These are phyloP conservation scores for Chlamydomonas reinhardtii DNA, from an alignment of 163 green algal species.

Conservation along the genomic window DNA sequence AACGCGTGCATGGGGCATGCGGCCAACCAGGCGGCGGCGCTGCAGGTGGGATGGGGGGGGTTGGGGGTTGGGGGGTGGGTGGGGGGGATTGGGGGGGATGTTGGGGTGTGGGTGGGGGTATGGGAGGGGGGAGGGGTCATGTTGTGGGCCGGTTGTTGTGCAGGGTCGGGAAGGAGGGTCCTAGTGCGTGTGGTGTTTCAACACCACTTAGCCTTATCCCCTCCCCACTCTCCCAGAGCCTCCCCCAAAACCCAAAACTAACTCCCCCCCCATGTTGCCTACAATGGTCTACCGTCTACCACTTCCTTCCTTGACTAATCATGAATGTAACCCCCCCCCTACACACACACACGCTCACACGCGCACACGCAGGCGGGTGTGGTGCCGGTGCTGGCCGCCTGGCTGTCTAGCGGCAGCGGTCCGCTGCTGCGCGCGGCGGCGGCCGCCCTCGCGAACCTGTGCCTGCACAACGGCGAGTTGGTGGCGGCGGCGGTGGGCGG, in stretches of 20 bases:
- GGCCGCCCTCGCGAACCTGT: not conserved
- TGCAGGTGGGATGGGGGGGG: not conserved
- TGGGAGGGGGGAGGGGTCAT: no score
- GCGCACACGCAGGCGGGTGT: not conserved
- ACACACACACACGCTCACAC: no score
- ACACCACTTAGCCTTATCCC: no score
- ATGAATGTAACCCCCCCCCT: not conserved
- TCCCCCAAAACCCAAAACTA: no score
- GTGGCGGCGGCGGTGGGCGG: not conserved
- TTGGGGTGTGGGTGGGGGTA: not conserved
- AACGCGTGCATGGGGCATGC: slow-evolving; percentile 15
- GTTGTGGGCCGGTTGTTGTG: no score
- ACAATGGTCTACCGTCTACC: no score
- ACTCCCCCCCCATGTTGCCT: no score
- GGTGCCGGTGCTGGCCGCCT: slow-evolving; percentile 23
- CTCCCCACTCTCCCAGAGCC: no score
- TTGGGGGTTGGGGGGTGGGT: not conserved
- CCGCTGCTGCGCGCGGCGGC: slow-evolving; percentile 4
- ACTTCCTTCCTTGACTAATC: no score
- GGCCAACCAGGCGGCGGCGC: slow-evolving; percentile 18
- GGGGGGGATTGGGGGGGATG: not conserved
- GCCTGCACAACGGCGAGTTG: not conserved
- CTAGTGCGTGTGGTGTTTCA: no score
- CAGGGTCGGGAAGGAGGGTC: no score
- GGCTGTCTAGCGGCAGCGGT: not conserved